Conservation (phyloP, 225 moss, liverwort and hornwort genomes). For the Ulota crispa region DNA sequence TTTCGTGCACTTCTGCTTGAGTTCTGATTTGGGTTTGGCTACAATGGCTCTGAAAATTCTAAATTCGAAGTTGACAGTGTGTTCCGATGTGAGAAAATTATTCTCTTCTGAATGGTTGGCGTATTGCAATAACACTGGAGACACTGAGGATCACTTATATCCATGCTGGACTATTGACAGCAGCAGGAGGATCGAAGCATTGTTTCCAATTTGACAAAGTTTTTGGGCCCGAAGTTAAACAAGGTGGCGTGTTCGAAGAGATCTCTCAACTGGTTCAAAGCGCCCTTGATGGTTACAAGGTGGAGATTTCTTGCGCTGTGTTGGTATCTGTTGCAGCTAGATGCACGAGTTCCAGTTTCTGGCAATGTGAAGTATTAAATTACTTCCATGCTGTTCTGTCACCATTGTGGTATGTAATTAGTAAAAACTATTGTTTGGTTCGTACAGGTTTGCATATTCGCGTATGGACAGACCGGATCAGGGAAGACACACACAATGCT, state of each 20-base stretch:
- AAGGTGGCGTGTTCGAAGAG: conserved; percentile 87
- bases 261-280: conserved; percentile 97
- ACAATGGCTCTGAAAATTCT: not conserved
- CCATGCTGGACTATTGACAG: not conserved
- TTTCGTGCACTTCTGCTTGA: no score
- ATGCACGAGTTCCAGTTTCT: not conserved
- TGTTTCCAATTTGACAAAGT: conserved; percentile 93
- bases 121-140: not conserved
- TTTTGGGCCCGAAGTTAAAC: conserved; percentile 90
- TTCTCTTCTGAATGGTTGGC: no score
- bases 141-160: no score
- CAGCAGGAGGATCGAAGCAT: conserved; percentile 71
- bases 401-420: no score
- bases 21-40: not conserved
- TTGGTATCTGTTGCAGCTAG: not conserved
- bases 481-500: conserved; percentile 99
- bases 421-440: not conserved
- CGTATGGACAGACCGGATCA: conserved; percentile 96
- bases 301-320: not conserved
- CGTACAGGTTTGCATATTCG: conserved; percentile 94
- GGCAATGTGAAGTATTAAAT: not conserved
- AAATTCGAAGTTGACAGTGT: no score
- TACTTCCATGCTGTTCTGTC: not conserved
- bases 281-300: conserved; percentile 97
- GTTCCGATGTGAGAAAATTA: rapidly evolving